Conservation (phyloP, 805 yeast species). For the Metschnikowia amazonensis region DNA sequence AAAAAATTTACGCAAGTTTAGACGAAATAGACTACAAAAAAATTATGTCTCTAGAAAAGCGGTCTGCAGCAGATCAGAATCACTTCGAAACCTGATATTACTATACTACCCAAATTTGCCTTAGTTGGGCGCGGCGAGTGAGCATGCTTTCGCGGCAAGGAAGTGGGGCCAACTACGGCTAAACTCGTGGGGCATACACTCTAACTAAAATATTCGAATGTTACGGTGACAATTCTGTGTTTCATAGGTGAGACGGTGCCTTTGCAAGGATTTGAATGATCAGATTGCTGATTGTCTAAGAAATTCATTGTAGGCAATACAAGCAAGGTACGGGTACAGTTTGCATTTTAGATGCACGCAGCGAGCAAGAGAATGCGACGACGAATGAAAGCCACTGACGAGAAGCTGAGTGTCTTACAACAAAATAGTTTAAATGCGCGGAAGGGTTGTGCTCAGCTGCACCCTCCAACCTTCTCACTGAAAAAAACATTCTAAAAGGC, state of each 20-base stretch:
- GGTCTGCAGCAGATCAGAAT: neutral
- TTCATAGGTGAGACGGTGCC: no score
- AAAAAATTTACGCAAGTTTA: neutral
- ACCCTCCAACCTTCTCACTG: neutral
- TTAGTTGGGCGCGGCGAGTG: neutral
- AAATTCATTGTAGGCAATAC: neutral
- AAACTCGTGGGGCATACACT: neutral
- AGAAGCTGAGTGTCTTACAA: neutral
- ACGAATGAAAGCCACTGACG: neutral
- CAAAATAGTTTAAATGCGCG: neutral
- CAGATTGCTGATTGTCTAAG: neutral
- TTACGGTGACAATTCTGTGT: no score
- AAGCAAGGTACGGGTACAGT: neutral
- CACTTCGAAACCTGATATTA: neutral
- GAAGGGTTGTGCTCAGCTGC: neutral
- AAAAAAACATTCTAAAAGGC: neutral
- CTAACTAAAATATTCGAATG: neutral
- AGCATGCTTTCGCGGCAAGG: neutral
- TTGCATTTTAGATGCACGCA: constrained; percentile 2
- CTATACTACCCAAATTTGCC: neutral
- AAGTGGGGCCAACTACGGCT: neutral
- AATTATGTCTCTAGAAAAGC: neutral
- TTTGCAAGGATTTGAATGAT: neutral
- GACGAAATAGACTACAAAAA: neutral
- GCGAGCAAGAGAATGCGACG: neutral